phyloP scores from a whole-genome alignment of 768 basidiomycete genomes.

The Porphyrellus cyaneotinctus region DNA sequence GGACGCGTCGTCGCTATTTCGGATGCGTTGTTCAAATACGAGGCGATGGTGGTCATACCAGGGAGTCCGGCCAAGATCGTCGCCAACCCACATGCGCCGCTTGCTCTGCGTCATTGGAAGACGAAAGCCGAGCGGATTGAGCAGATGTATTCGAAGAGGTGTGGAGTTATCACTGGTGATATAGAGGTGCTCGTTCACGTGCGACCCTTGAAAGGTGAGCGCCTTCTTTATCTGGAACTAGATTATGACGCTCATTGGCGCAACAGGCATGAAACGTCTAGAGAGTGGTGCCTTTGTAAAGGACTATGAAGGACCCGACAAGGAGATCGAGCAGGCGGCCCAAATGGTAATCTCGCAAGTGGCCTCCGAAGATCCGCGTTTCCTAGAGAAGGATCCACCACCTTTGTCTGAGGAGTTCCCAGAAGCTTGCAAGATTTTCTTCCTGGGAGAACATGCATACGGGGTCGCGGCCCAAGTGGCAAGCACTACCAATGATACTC shows the following conservation, averaged over 20 bases:
- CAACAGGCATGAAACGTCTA: constrained; percentile 77
- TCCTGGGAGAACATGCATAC: constrained; percentile 91
- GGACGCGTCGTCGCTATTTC: constrained; percentile 83
- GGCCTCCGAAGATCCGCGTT: constrained; percentile 84
- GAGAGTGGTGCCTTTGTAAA: constrained; percentile 91
- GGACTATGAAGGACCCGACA: constrained; percentile 82
- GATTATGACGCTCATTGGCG: background rate
- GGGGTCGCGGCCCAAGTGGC: constrained; percentile 93
- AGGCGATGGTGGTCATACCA: constrained; percentile 55
- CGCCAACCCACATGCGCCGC: constrained; percentile 66
- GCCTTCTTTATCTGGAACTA: background rate
- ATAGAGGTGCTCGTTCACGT: constrained; percentile 84
- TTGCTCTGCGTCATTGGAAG: constrained; percentile 74
- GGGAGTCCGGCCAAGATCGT: constrained; percentile 53
- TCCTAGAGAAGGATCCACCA: constrained; percentile 75
- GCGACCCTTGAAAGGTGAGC: constrained; percentile 82
- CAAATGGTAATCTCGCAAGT: constrained; percentile 84
- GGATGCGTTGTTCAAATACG: constrained; percentile 84
- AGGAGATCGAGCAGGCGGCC: constrained; percentile 80
- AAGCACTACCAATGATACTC: constrained; percentile 57
- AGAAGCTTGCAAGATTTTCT: constrained; percentile 86
- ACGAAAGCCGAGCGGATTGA: constrained; percentile 79
- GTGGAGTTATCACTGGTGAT: constrained; percentile 78
- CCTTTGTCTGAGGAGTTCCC: constrained; percentile 88
- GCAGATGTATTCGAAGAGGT: constrained; percentile 80